Evolutionary conservation across 2,329 filamentous ascomycete genomes (phyloP), one percentile per base, ranked within the genome.

Genomic region (Ascochyta fabae): DNA sequence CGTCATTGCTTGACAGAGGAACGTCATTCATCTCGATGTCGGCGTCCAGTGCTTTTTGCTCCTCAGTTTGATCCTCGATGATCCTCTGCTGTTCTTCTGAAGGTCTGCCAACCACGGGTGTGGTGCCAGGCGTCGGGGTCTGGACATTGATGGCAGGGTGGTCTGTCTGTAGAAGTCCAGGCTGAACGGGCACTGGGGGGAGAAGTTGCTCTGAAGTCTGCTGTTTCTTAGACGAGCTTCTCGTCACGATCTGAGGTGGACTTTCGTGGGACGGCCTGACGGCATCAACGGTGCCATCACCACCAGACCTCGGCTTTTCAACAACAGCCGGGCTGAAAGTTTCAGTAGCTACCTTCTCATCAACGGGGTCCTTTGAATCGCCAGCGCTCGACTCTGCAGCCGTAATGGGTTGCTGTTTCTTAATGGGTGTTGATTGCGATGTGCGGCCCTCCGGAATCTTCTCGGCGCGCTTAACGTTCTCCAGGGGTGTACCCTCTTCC

Each of bases 21-120:
- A 82, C 67, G 56, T 91, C 88, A 33, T 82, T 81, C 85, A 91
- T 91, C 51, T 87, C 82, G 50, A 88, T 79, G 61, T 85, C 82
- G 48, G 76, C 82, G 62, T 87, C 85, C 4, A 72, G 67, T 45
- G 76, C 69, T 54, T 78, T 74, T 61, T 83, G 80, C 54, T 80
- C 71, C 24, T 79, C 75, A 13, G 80, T 83, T 74, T 78, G 66
- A 73, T 84, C 67, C 72, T 81, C 67, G 77, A 85, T 76, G 73
- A 79, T 49, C 48, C 74, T 70, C 39, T 76, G 62, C 49, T 77
- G 71, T 41, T 77, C 67, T 41, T 69, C 75, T 9, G 75, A 72
- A 5, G 70, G 69, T 40, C 69, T 68, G 38, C 67, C 61, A 42
- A 71, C 63, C n/a, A 69, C 61, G 15, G 70, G 72, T 9, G 72